Percentiles rank a stretch among this genome's conserved stretches.
Conservation (phyloP, 2,329 filamentous ascomycete species). For the Arachnomyces sp. region DNA sequence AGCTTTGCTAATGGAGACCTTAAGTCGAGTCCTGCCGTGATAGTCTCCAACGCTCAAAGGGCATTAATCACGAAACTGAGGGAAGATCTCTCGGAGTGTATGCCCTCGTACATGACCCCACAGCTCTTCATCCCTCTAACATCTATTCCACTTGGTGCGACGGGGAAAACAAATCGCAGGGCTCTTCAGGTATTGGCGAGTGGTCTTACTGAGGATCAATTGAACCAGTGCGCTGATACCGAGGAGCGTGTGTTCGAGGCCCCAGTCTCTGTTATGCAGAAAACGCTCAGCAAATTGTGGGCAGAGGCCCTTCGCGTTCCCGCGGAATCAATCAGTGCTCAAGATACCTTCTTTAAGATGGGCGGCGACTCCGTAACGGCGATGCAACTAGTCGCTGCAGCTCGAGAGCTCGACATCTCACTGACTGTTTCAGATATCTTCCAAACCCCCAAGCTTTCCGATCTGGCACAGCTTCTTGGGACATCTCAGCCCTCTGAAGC, state of each 20-base stretch:
- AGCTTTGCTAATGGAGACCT: no score
- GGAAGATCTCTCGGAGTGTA: slow-evolving; percentile 5
- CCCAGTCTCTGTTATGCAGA: slow-evolving; percentile 22
- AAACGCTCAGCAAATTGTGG: slow-evolving; percentile 30
- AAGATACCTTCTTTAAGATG: slow-evolving; percentile 41
- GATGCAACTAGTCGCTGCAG: slow-evolving; percentile 39
- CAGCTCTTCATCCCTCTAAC: slow-evolving; percentile 15
- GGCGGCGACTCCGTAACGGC: slow-evolving; percentile 43
- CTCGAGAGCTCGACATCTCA: slow-evolving; percentile 31
- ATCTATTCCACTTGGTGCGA: slow-evolving; percentile 28
- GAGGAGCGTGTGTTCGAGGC: slow-evolving; percentile 18
- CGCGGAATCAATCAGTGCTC: slow-evolving; percentile 30
- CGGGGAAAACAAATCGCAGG: slow-evolving; percentile 26
- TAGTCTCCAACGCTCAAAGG: no score
- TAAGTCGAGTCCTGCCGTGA: no score
- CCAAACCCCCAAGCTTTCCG: slow-evolving; percentile 33
- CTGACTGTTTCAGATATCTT: slow-evolving; percentile 40
- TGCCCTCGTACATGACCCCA: slow-evolving; percentile 17
- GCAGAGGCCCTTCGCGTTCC: slow-evolving; percentile 31
- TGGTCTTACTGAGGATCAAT: not conserved
- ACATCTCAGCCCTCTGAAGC: not conserved
- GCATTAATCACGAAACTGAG: slow-evolving; percentile 1
- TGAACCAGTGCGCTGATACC: slow-evolving; percentile 13
- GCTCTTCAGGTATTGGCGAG: slow-evolving; percentile 18
- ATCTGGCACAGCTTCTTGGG: slow-evolving; percentile 32